Evolutionary conservation across 345 rosid genomes (phyloP).

Genomic region (Lagerstroemia speciosa): DNA sequence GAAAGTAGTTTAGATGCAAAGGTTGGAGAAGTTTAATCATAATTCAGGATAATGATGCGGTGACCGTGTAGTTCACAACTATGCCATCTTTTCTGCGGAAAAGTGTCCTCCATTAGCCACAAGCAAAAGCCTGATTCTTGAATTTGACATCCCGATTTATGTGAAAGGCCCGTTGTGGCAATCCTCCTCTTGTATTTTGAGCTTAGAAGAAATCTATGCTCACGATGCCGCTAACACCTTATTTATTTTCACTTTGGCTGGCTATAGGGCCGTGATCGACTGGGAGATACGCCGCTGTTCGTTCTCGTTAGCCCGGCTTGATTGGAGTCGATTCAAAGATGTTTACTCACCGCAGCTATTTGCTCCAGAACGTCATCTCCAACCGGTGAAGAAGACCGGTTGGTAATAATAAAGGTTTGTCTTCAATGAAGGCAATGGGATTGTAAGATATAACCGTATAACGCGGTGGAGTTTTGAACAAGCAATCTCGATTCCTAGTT

Average conservation of each 20-base stretch:
- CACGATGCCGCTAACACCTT: not conserved
- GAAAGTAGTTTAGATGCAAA: not conserved
- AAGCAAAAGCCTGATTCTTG: not conserved
- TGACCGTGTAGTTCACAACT: not conserved
- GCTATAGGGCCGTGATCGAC: conserved; percentile 60
- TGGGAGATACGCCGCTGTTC: conserved; percentile 69
- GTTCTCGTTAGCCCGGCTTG: conserved; percentile 56
- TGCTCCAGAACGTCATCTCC: not conserved
- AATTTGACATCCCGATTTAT: not conserved
- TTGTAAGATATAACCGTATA: not conserved
- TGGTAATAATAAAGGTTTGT: not conserved
- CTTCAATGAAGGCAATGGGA: not conserved
- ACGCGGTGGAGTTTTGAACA: not conserved
- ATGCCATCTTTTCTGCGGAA: not conserved
- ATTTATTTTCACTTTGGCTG: not conserved
- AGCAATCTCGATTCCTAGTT: not conserved
- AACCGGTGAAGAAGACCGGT: not conserved
- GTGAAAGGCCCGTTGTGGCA: not conserved
- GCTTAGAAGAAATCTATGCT: not conserved
- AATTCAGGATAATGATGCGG: not conserved
- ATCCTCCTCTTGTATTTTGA: not conserved
- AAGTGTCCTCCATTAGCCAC: not conserved
- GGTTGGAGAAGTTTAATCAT: not conserved
- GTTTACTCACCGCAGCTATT: not conserved
- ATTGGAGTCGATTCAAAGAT: conserved; percentile 2